Evolutionary conservation across 2,329 filamentous ascomycete species (phyloP).

Genomic region (Verticillium longisporum): DNA sequence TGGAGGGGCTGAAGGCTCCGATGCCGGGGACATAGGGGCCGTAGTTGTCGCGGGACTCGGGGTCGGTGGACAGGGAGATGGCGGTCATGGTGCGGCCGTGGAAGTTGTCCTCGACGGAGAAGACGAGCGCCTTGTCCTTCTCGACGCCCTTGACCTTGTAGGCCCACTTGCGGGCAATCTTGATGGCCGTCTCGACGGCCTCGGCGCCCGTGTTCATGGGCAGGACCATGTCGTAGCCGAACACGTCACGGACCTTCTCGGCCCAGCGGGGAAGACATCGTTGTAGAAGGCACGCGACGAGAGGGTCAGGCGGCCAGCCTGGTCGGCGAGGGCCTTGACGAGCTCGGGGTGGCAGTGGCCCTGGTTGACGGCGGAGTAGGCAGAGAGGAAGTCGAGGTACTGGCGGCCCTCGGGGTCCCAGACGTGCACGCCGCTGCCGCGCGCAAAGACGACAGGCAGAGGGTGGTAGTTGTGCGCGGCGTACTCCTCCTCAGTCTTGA

Average conservation of each 20-base stretch:
- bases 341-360: conserved; percentile 97
- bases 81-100: conserved; percentile 94
- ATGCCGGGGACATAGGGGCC: conserved; percentile 91
- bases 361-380: conserved; percentile 97
- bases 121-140: conserved; percentile 74
- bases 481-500: conserved; percentile 71
- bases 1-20: conserved; percentile 68
- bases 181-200: conserved; percentile 91
- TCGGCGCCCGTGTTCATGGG: conserved; percentile 98
- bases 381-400: conserved; percentile 96
- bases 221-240: conserved; percentile 95
- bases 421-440: conserved; percentile 77
- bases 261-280: conserved; percentile 95
- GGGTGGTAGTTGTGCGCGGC: conserved; percentile 99
- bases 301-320: conserved; percentile 82
- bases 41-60: conserved; percentile 94
- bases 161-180: conserved; percentile 95
- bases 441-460: conserved; percentile 85
- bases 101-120: conserved; percentile 87
- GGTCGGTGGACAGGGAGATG: conserved; percentile 90
- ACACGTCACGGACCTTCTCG: conserved; percentile 80
- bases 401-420: conserved; percentile 96
- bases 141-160: conserved; percentile 94
- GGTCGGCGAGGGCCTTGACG: conserved; percentile 81
- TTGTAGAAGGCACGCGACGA: conserved; percentile 97